These are phyloP conservation scores for Pythium brachiatum DNA, from an alignment of 352 stramenopile genomes.

Conservation along the genomic window DNA sequence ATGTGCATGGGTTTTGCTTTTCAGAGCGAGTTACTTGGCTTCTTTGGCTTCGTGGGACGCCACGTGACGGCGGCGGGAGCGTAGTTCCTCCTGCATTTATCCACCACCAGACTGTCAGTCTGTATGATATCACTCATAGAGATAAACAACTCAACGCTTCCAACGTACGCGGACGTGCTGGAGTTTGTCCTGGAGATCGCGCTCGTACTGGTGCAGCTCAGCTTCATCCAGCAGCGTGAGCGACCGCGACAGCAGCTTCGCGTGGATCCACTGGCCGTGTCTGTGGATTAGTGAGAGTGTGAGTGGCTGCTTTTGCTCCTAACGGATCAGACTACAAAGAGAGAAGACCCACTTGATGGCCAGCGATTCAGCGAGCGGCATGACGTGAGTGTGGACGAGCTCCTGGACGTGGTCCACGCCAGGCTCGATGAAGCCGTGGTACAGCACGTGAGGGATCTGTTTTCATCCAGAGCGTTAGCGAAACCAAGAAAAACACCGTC, in stretches of 20 bases:
- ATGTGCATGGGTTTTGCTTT: background rate
- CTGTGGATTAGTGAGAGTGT: constrained; percentile 18
- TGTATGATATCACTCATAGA: too few species aligned
- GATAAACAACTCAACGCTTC: background rate
- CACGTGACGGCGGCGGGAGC: constrained; percentile 15
- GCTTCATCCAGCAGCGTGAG: constrained; percentile 43
- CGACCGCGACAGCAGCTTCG: constrained; percentile 51
- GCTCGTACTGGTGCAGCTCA: constrained; percentile 45
- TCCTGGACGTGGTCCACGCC: constrained; percentile 37
- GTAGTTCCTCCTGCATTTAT: constrained; percentile 27
- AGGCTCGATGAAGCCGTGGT: constrained; percentile 58
- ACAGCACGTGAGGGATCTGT: constrained; percentile 62
- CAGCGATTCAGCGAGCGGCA: constrained; percentile 53
- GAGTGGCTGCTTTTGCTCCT: background rate
- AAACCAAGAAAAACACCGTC: too few species aligned
- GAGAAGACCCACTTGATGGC: constrained; percentile 42
- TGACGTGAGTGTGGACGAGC: constrained; percentile 41
- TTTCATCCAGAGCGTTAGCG: background rate
- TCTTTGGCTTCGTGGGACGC: background rate
- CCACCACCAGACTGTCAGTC: too few species aligned
- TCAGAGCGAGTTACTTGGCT: constrained; percentile 6
- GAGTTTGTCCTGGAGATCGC: constrained; percentile 53
- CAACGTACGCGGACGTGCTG: constrained; percentile 41
- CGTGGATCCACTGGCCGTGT: constrained; percentile 65
- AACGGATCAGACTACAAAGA: background rate